Evolutionary conservation across 495 filamentous ascomycete genomes (phyloP), one percentile per base, ranked within the genome.

Genomic region (Annulohypoxylon bovei): DNA sequence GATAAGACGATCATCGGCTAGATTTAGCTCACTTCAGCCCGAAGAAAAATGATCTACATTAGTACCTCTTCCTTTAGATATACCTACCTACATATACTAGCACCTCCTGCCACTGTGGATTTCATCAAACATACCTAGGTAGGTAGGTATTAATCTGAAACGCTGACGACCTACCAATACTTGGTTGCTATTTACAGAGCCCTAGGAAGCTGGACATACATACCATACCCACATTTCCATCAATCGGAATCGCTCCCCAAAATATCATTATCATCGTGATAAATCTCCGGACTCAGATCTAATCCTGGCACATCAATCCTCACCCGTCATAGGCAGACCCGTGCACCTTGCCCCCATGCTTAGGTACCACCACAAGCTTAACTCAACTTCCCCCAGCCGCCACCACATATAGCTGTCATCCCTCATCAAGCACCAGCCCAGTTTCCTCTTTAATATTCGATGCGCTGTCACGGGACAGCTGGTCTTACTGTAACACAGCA

Each of bases 101-200:
- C 60, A 27, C 39, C 20, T 18, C 25, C 35, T 20, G 20, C 39
- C 44, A 44, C 27, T 32, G 47, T 61, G 62, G 56, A 56, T 49
- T 47, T 47, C 37, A 16, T 53, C 32, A 63, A 44, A 56, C 14
- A 56, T 18, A 22, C 3, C 2, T 39, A n/a, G n/a, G n/a, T n/a
- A n/a, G n/a, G n/a, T n/a, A n/a, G n/a, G n/a, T n/a, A 20, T 62
- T 56, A 46, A 72, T 33, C 32, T 67, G 69, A 67, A 67, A 72
- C 69, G 20, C 37, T 32, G 46, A 62, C 49, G 49, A 44, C 18
- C 20, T 47, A 47, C 9, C 18, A 50, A 18, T 66, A 16, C 28
- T 39, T 14, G 37, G 49, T 40, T 66, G 42, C 68, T 71, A 71
- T 67, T 71, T 71, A 57, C 62, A 63, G 65, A 40, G 42, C 35